Evolutionary conservation across 2,329 filamentous ascomycete species (phyloP), one percentile per base, ranked within the genome.

Genomic region (Tolypocladium amazonense): DNA sequence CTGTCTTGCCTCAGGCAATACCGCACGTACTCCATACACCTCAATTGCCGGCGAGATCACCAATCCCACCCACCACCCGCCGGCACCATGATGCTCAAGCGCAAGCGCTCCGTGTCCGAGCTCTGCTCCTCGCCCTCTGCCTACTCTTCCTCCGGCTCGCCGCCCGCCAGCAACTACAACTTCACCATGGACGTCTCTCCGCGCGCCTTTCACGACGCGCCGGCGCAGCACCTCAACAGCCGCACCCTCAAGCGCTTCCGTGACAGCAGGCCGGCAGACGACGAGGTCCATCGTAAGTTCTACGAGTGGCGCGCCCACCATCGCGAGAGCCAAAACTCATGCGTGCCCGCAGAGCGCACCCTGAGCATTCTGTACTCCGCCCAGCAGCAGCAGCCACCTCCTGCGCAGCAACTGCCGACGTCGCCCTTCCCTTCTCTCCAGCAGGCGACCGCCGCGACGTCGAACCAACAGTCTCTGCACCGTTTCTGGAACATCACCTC

Each of bases 171-270:
- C 47, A 59, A 61, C 50, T 59, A 57, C 62, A 62, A 69, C 56
- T 65, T 73, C 37, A 67, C 65, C 33, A 71, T 75, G 62, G 69
- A 72, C 62, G 69, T 73, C 60, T 62, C 63, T 54, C 67, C 68
- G 15, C 54, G 47, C 57, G n/a, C 58, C 66, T 62, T 70, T 68
- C 58, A 66, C 67, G 56, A 66, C 62, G 59, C 73, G 58, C 71
- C 73, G 39, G 58, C 77, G 18, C 47, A 56, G 14, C 77, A 82
- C 58, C 76, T 84, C 18, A 72, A 77, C 57, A 81, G 82, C 64
- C 81, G 85, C 33, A 88, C 85, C 1, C 72, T 81, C 67, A 88
- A 88, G 72, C 81, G 85, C 9, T 77, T 81, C 62, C 83, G 85
- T 60, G 76, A 86, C 68, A 80, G 76, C 59, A 76, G 84, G 8